Conservation (phyloP, 345 rosid species). For the Nephelium lappaceum region DNA sequence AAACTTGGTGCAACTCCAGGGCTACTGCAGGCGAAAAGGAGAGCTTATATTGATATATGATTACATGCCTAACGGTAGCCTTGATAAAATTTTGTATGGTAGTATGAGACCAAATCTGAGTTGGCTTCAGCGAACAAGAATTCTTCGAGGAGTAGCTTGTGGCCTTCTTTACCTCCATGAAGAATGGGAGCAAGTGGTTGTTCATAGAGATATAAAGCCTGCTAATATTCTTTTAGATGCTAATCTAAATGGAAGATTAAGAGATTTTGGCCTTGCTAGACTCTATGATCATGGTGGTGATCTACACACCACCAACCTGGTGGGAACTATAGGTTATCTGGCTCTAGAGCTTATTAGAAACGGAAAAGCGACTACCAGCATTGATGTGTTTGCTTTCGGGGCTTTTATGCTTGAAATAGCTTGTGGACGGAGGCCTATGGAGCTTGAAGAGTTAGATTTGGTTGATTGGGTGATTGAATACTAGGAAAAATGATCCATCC, state of each 20-base stretch:
- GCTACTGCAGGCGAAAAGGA: slow-evolving; percentile 41
- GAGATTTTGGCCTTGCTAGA: slow-evolving; percentile 50
- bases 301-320: slow-evolving; percentile 33
- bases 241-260: slow-evolving; percentile 40
- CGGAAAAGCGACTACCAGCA: slow-evolving; percentile 41
- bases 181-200: slow-evolving; percentile 50
- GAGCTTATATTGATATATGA: slow-evolving; percentile 52
- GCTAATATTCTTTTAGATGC: slow-evolving; percentile 41
- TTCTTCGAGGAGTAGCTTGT: slow-evolving; percentile 39
- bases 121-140: slow-evolving; percentile 45
- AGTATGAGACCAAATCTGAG: slow-evolving; percentile 17
- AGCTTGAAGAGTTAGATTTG: slow-evolving; percentile 31
- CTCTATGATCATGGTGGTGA: slow-evolving; percentile 38
- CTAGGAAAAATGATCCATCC: slow-evolving; percentile 23
- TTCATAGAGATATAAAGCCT: slow-evolving; percentile 51
- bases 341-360: slow-evolving; percentile 46
- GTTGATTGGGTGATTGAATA: slow-evolving; percentile 35
- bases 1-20: slow-evolving; percentile 42
- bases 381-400: slow-evolving; percentile 50
- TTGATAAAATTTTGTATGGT: slow-evolving; percentile 37
- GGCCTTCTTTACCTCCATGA: slow-evolving; percentile 44
- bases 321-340: slow-evolving; percentile 51
- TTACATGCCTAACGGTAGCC: slow-evolving; percentile 47
- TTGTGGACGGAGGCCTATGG: slow-evolving; percentile 50
- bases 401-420: slow-evolving; percentile 51